Percentiles rank a stretch among this genome's conserved stretches.
Conservation (phyloP, 2,329 filamentous ascomycete genomes). For the Trichoderma afroharzianum region DNA sequence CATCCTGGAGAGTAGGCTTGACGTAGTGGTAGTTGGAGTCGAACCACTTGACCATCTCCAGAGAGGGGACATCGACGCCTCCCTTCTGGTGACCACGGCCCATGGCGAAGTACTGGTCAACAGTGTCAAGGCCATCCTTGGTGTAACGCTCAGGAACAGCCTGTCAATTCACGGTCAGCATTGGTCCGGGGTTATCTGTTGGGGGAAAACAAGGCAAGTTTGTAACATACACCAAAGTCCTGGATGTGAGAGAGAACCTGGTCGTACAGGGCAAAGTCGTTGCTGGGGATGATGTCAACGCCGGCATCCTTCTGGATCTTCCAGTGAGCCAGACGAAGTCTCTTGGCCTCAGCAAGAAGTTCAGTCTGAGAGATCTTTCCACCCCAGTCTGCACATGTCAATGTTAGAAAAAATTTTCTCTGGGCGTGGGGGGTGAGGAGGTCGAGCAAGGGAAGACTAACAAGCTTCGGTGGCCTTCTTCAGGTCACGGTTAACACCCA, state of each 20-base stretch:
- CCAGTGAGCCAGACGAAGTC: conserved; percentile 95
- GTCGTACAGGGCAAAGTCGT: conserved; percentile 99
- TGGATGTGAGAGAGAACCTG: conserved; percentile 98
- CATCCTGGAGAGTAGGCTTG: conserved; percentile 96
- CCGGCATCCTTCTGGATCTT: conserved; percentile 99
- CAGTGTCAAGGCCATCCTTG: conserved; percentile 76
- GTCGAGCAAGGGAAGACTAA: conserved; percentile 35
- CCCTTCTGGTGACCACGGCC: conserved; percentile 97
- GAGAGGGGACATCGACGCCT: conserved; percentile 83
- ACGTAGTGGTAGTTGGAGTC: conserved; percentile 99
- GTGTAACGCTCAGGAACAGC: conserved; percentile 91
- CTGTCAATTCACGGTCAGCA: conserved; percentile 40
- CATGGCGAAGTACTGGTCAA: conserved; percentile 99
- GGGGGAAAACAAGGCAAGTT: background rate
- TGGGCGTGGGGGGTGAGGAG: conserved; percentile 22
- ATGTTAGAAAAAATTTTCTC: conserved; percentile 17
- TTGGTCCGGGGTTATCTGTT: background rate
- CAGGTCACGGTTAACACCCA: conserved; percentile 97
- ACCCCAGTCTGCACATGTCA: conserved; percentile 61
- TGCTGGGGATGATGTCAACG: conserved; percentile 96
- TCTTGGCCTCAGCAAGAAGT: conserved; percentile 91
- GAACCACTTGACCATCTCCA: conserved; percentile 99
- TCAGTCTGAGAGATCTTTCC: conserved; percentile 91
- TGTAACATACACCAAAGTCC: conserved; percentile 78
- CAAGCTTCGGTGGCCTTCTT: conserved; percentile 99